Evolutionary conservation across 768 basidiomycete species (phyloP).

Genomic region (Termitomyces sp.): DNA sequence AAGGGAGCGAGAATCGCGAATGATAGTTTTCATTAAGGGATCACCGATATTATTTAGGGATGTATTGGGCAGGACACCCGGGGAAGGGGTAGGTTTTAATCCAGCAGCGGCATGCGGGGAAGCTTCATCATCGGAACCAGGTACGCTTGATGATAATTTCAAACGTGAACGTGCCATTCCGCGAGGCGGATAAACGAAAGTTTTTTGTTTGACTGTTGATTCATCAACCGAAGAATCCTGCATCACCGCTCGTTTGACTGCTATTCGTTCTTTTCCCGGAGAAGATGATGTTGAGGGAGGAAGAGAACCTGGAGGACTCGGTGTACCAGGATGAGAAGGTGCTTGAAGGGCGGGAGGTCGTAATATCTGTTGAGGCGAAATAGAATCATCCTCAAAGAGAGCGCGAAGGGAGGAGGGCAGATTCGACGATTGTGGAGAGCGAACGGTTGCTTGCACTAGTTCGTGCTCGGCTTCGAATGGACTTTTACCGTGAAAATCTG

Average conservation of each 20-base stretch:
- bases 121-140: constrained; percentile 23
- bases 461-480: constrained; percentile 13
- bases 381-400: constrained; percentile 66
- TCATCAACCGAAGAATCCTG: constrained; percentile 22
- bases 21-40: neutral
- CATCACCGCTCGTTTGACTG: constrained; percentile 23
- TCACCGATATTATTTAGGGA: constrained; percentile 7
- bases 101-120: neutral
- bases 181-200: constrained; percentile 54
- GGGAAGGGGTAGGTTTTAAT: constrained; percentile 2
- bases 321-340: constrained; percentile 19
- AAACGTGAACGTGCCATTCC: constrained; percentile 26
- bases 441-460: constrained; percentile 39
- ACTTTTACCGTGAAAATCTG: constrained; percentile 20
- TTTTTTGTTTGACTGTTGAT: constrained; percentile 37
- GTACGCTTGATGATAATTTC: constrained; percentile 22
- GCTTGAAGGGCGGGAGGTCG: constrained; percentile 33
- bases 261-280: constrained; percentile 28
- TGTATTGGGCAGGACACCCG: constrained; percentile 6
- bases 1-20: constrained; percentile 4
- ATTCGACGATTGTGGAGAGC: constrained; percentile 37
- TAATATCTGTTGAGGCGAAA: constrained; percentile 31
- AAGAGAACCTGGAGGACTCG: constrained; percentile 19
- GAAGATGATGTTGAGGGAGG: constrained; percentile 25
- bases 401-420: constrained; percentile 75